These are phyloP conservation scores for Colletotrichum salicis DNA, from an alignment of 2,329 filamentous ascomycete species.

Conservation along the genomic window DNA sequence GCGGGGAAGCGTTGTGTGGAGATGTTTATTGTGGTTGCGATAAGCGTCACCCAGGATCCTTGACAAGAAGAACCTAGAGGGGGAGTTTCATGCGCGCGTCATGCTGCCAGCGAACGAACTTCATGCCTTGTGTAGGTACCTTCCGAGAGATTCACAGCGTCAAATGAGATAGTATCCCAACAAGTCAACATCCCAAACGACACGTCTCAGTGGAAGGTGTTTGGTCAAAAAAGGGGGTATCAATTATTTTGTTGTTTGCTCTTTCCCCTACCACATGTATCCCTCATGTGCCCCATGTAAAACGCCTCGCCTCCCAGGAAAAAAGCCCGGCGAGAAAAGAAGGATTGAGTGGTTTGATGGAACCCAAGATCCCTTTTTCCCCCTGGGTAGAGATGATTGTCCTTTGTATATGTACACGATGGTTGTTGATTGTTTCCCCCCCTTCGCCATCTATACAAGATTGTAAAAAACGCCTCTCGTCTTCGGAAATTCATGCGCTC, in stretches of 20 bases:
- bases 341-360: background rate
- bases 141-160: background rate
- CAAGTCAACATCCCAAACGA: background rate
- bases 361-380: background rate
- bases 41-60: background rate
- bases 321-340: background rate
- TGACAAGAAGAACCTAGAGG: too few relatives aligned
- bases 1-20: background rate
- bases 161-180: background rate
- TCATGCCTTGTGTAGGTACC: background rate
- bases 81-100: background rate
- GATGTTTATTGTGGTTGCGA: background rate
- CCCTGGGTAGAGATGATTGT: background rate
- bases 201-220: background rate
- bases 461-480: conserved; percentile 12
- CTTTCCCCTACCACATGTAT: conserved; percentile 13
- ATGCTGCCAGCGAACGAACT: background rate
- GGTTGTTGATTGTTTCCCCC: background rate
- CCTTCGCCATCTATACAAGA: conserved; percentile 22
- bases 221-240: conserved; percentile 23
- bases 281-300: background rate
- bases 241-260: conserved; percentile 28
- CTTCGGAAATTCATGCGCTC: conserved; percentile 30
- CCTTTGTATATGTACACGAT: conserved; percentile 23
- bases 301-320: conserved; percentile 17